Evolutionary conservation across 306 rosid species (phyloP).

Genomic region (Pyrus bretschneideri): DNA sequence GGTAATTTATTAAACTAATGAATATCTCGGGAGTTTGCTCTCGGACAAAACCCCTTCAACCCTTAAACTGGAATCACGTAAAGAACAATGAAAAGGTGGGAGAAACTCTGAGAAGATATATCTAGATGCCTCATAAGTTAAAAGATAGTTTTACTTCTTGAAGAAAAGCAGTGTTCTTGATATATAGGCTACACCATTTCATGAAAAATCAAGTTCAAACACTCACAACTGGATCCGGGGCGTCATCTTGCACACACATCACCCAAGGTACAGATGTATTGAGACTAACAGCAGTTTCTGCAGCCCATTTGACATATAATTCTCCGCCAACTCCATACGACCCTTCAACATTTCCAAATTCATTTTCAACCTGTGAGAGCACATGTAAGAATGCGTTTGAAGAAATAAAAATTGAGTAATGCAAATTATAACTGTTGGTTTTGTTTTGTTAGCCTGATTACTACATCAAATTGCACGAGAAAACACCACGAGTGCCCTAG

Average conservation of each 20-base stretch:
- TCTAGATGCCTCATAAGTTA: too few relatives aligned
- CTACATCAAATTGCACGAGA: neutral
- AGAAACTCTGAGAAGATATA: too few relatives aligned
- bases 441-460: neutral
- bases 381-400: neutral
- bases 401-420: neutral
- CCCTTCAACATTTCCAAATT: conserved; percentile 10
- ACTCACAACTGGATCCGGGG: conserved; percentile 24
- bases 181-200: too few relatives aligned
- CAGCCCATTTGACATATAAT: conserved; percentile 24
- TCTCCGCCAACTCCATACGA: conserved; percentile 18
- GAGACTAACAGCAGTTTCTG: conserved; percentile 18
- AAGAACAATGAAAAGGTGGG: too few relatives aligned
- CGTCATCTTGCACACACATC: conserved; percentile 24
- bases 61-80: too few relatives aligned
- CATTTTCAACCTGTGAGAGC: conserved; percentile 18
- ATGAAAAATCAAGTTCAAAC: too few relatives aligned
- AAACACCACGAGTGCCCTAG: neutral
- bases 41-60: too few relatives aligned
- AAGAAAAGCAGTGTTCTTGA: too few relatives aligned
- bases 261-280: conserved; percentile 24
- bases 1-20: neutral
- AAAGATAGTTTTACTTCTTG: too few relatives aligned
- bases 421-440: neutral
- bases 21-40: too few relatives aligned